A percentile compares a stretch with the other conserved stretches of the same genome.
Conservation (phyloP, 2,329 filamentous ascomycete genomes). For the Stagonosporopsis vannaccii region DNA sequence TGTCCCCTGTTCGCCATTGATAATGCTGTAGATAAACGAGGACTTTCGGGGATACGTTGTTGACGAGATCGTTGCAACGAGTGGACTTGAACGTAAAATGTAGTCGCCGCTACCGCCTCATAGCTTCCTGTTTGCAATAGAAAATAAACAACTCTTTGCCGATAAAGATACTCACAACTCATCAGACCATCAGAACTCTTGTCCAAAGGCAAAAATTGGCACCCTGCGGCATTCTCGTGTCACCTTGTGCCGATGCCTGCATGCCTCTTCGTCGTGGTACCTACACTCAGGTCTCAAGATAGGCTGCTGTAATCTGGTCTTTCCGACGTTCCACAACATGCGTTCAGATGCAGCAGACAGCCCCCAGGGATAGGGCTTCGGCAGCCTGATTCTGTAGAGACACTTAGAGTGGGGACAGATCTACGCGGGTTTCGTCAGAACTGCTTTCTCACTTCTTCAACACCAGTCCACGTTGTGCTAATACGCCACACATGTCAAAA, state of each 20-base stretch:
- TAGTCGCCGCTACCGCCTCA: no score
- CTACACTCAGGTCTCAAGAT: background rate
- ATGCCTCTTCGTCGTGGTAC: background rate
- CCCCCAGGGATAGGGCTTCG: background rate
- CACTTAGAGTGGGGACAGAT: background rate
- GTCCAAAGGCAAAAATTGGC: background rate
- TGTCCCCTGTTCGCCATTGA: no score
- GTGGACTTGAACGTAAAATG: no score
- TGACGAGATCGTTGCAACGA: no score
- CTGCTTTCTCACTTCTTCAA: constrained; percentile 9
- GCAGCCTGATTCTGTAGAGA: background rate
- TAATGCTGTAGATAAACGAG: no score
- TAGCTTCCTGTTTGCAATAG: no score
- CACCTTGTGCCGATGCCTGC: background rate
- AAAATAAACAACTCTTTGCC: no score
- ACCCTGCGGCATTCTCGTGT: background rate
- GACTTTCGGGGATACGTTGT: no score
- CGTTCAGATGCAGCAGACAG: background rate
- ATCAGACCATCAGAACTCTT: background rate
- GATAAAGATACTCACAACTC: no score
- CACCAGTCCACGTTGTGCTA: constrained; percentile 1
- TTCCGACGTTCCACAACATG: background rate
- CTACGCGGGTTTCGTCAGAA: background rate
- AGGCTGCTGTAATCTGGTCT: background rate
- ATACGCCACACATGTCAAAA: background rate